Evolutionary conservation across 306 rosid species (phyloP).

Genomic region (Inga leiocalycina): DNA sequence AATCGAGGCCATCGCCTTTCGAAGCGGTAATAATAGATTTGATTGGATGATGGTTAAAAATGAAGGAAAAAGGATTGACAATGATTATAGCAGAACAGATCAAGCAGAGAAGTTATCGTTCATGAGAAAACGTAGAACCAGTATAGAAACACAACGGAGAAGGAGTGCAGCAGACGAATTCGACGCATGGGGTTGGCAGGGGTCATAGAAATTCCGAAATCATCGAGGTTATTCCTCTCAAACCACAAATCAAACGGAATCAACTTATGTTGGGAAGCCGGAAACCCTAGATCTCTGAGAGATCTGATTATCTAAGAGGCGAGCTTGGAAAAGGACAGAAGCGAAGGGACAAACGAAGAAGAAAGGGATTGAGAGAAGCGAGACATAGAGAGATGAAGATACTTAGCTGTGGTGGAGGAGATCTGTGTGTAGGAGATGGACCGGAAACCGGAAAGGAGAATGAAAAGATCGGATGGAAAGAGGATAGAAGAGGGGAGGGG

Average conservation of each 20-base stretch:
- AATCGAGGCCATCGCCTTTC: slow-evolving; percentile 53
- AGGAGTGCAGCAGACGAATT: slow-evolving; percentile 46
- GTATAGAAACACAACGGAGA: slow-evolving; percentile 55
- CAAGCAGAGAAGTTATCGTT: slow-evolving; percentile 27
- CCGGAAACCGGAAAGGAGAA: neutral
- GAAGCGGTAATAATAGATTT: neutral
- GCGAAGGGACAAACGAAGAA: neutral
- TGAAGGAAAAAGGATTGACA: neutral
- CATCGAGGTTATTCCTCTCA: slow-evolving; percentile 32
- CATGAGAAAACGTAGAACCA: slow-evolving; percentile 73
- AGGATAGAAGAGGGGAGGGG: neutral
- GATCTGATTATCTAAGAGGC: neutral
- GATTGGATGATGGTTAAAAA: neutral
- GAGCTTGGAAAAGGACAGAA: neutral
- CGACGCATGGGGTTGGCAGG: slow-evolving; percentile 43
- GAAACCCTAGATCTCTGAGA: slow-evolving; percentile 25
- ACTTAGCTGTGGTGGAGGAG: neutral
- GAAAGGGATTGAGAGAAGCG: neutral
- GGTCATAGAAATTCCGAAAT: slow-evolving; percentile 43
- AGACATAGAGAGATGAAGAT: neutral
- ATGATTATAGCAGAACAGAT: neutral
- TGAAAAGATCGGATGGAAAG: neutral
- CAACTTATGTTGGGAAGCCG: neutral
- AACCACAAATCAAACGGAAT: neutral
- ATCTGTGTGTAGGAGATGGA: neutral